A percentile compares a stretch with the other conserved stretches of the same genome.
Evolutionary conservation across 1,284 basidiomycete genomes (phyloP).

Genomic region (Leccinum griseonigrum): DNA sequence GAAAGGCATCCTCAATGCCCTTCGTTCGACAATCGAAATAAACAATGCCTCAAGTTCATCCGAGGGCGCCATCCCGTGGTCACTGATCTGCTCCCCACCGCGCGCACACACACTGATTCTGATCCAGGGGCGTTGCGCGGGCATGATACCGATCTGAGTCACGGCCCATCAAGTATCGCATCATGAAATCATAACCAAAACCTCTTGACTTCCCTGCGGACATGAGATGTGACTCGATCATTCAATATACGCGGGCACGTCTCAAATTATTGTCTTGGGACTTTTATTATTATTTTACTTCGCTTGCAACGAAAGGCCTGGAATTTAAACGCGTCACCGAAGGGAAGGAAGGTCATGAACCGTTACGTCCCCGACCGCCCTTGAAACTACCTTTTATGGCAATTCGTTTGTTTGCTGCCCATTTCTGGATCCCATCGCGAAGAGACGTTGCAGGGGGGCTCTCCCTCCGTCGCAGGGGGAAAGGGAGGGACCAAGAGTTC

Average conservation of each 20-base stretch:
- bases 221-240: conserved; percentile 19
- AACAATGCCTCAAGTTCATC: conserved; percentile 15
- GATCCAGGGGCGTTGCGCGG: conserved; percentile 16
- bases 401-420: conserved; percentile 48
- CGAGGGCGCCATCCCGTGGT: conserved; percentile 19
- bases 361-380: conserved; percentile 40
- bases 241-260: conserved; percentile 1
- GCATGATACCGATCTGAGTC: conserved; percentile 16
- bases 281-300: conserved; percentile 13
- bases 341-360: conserved; percentile 23
- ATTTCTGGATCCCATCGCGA: conserved; percentile 34
- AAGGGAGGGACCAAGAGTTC: conserved; percentile 22
- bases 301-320: conserved; percentile 23
- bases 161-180: conserved; percentile 10
- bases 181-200: conserved; percentile 5
- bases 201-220: conserved; percentile 14
- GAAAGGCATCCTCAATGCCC: conserved; percentile 10
- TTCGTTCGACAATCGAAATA: conserved; percentile 7
- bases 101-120: conserved; percentile 1
- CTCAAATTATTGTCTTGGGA: conserved; percentile 17
- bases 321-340: conserved; percentile 33
- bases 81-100: conserved; percentile 16
- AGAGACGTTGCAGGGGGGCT: conserved; percentile 17
- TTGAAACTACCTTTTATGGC: conserved; percentile 57
- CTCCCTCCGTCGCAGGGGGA: conserved; percentile 23